Conservation (phyloP, 345 rosid genomes). For the Heritiera fomes region DNA sequence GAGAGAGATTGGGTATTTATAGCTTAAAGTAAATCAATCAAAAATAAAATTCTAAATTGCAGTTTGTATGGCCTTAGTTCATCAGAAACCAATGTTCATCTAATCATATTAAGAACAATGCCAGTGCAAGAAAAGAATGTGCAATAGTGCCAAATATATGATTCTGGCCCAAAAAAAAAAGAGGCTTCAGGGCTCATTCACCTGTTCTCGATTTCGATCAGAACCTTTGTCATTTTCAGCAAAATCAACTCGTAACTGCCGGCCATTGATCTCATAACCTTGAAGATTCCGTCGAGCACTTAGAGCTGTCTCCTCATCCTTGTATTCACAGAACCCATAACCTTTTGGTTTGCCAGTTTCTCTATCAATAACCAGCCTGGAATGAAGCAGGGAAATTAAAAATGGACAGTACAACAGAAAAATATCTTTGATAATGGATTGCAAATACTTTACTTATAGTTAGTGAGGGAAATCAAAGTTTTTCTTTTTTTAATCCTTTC, state of each 20-base stretch:
- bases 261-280: slow-evolving; percentile 89
- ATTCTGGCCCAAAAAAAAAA: neutral
- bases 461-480: neutral
- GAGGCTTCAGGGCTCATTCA: slow-evolving; percentile 22
- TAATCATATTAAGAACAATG: neutral
- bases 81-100: neutral
- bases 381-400: slow-evolving; percentile 24
- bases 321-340: slow-evolving; percentile 97
- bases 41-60: neutral
- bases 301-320: slow-evolving; percentile 95
- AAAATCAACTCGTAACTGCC: slow-evolving; percentile 96
- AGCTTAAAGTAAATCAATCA: neutral
- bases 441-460: neutral
- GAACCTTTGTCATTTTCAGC: slow-evolving; percentile 97
- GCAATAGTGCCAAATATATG: neutral
- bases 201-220: slow-evolving; percentile 81
- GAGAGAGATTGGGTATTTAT: neutral
- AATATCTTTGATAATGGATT: neutral
- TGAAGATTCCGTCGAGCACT: slow-evolving; percentile 99
- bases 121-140: neutral
- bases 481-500: no score
- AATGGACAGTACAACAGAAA: neutral
- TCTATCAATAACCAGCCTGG: slow-evolving; percentile 91
- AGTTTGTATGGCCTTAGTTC: neutral
- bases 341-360: slow-evolving; percentile 99